These are phyloP conservation scores for Herpomyces periplanetae DNA, from an alignment of 2,329 filamentous ascomycete species.

Conservation along the genomic window DNA sequence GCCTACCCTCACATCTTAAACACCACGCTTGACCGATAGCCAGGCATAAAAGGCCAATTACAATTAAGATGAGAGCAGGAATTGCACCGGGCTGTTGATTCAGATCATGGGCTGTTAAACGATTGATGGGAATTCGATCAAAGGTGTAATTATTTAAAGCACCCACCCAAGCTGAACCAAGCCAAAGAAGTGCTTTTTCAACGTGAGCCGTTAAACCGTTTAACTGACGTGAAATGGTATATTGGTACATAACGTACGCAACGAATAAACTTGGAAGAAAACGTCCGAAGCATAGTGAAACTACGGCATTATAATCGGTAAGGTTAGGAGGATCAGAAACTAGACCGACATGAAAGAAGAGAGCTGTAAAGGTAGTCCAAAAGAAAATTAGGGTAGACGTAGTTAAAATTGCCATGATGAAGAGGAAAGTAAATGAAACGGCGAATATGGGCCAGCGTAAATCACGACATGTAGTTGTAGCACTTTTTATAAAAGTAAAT, in stretches of 20 bases:
- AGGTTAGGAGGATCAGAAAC: slow-evolving; percentile 49
- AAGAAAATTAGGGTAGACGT: slow-evolving; percentile 44
- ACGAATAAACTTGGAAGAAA: slow-evolving; percentile 60
- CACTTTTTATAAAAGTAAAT: slow-evolving; percentile 27
- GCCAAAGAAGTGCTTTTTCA: slow-evolving; percentile 61
- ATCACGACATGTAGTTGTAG: slow-evolving; percentile 29
- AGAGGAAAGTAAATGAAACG: slow-evolving; percentile 40
- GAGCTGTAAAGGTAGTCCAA: slow-evolving; percentile 34
- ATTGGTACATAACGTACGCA: slow-evolving; percentile 52
- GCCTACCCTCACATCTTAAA: slow-evolving; percentile 44
- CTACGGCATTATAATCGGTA: slow-evolving; percentile 21
- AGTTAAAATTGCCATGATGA: slow-evolving; percentile 39
- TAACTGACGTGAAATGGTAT: slow-evolving; percentile 33
- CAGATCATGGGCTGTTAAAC: slow-evolving; percentile 64
- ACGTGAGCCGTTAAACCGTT: slow-evolving; percentile 34
- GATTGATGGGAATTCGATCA: slow-evolving; percentile 61
- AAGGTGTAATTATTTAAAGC: slow-evolving; percentile 82
- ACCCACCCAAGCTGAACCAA: slow-evolving; percentile 64
- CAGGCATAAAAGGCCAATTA: slow-evolving; percentile 26
- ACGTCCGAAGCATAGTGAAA: slow-evolving; percentile 38
- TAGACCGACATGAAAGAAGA: slow-evolving; percentile 65
- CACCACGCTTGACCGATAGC: slow-evolving; percentile 39
- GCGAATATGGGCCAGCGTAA: slow-evolving; percentile 47
- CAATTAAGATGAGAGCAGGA: slow-evolving; percentile 35
- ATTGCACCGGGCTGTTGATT: slow-evolving; percentile 58